Percentiles rank a stretch among this genome's conserved stretches.
Conservation (phyloP, 1,139 yeast species). For the Ogataea hybrid region DNA sequence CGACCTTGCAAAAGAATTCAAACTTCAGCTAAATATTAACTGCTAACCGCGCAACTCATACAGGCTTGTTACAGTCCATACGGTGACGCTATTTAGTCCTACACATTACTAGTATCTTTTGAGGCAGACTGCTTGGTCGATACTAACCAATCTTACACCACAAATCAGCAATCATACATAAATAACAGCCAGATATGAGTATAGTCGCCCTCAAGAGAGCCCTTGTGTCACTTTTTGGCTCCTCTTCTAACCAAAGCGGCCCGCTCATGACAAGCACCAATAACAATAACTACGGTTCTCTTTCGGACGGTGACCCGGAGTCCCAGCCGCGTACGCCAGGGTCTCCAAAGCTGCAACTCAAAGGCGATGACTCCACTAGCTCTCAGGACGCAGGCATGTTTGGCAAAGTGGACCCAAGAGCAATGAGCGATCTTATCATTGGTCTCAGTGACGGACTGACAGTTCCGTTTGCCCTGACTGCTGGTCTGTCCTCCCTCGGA, state of each 20-base stretch:
- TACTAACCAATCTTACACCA: not conserved
- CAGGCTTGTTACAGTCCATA: too few relatives aligned
- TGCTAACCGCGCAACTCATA: too few relatives aligned
- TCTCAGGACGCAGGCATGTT: slow-evolving; percentile 14
- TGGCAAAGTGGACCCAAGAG: slow-evolving; percentile 53
- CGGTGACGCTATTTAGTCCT: too few relatives aligned
- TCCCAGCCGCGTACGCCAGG: not conserved
- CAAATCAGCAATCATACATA: not conserved
- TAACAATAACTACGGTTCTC: slow-evolving; percentile 10
- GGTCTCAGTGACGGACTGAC: slow-evolving; percentile 81
- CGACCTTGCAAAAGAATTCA: too few relatives aligned
- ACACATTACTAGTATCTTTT: too few relatives aligned
- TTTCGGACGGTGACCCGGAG: slow-evolving; percentile 6
- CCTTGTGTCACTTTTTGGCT: not conserved
- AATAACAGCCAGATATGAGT: slow-evolving; percentile 6
- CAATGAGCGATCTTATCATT: slow-evolving; percentile 76
- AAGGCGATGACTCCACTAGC: not conserved
- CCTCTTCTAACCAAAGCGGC: not conserved
- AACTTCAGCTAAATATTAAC: too few relatives aligned
- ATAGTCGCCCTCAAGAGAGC: slow-evolving; percentile 13
- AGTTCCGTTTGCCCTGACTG: slow-evolving; percentile 82
- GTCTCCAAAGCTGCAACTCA: not conserved
- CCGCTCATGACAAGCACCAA: slow-evolving; percentile 7
- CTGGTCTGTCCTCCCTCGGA: slow-evolving; percentile 76
- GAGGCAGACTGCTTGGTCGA: not conserved